Evolutionary conservation across 2,329 filamentous ascomycete species (phyloP), one percentile per base, ranked within the genome.

Genomic region (Sclerotinia nivalis): DNA sequence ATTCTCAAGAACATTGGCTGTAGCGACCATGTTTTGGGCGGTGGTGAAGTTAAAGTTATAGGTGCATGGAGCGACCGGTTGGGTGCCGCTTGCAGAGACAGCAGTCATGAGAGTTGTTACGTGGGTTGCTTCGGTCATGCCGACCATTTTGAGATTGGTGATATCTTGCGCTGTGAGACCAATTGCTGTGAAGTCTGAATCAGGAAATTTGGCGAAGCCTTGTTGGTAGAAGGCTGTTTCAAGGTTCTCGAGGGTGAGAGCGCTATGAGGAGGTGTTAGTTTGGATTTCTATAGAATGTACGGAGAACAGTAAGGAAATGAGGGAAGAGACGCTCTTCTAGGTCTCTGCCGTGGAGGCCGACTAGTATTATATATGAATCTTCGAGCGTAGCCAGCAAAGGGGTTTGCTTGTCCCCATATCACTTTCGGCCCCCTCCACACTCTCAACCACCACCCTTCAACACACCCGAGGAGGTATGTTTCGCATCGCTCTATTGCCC

Each of bases 41-140:
- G 88, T 86, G 65, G 87, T 88, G 79, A 91, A 88, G 34, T 83
- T 84, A 77, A 93, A 93, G 82, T 91, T 86, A 83, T 93, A 93
- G 67, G 83, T 82, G 85, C 91, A 93, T 9, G 88, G 85, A 78
- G 87, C 82, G 7, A 93, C 90, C 43, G 91, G 90, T 76, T 86
- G 82, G 71, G 87, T 84, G 72, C 89, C 89, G 55, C 84, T 85
- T 72, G 85, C 84, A 15, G 87, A 85, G 74, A 92, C 87, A 69
- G 88, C 83, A 65, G 83, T 83, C 74, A 87, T 86, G 66, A 91
- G 83, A 20, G 86, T 83, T 2, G 82, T 81, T 59, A 91, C 88
- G 79, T 91, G 89, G 2, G 84, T 83, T 61, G 84, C 81, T 80
- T 93, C 91, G 37, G 88, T 90, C 70, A 82, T 76, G 73, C 87